Percentiles rank a stretch among this genome's conserved stretches.
phyloP scores from a whole-genome alignment of 441 rosid genomes.

The Eutrema salsugineum region DNA sequence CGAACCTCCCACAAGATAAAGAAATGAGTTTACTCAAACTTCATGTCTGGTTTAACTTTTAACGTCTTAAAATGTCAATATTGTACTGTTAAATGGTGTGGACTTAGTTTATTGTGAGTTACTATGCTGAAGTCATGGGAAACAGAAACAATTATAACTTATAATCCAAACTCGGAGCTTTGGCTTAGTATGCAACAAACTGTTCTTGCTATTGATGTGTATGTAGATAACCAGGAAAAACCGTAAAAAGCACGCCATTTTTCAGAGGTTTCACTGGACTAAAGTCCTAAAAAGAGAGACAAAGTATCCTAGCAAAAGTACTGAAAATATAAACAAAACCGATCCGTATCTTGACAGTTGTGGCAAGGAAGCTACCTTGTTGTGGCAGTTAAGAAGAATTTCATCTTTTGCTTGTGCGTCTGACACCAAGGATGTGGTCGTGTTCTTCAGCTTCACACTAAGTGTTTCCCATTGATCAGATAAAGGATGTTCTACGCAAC shows the following conservation, averaged over 20 bases:
- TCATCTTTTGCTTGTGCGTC: conserved; percentile 40
- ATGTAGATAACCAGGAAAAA: not conserved
- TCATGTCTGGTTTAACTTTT: not conserved
- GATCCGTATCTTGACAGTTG: conserved; percentile 46
- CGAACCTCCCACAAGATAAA: not conserved
- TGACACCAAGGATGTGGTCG: conserved; percentile 38
- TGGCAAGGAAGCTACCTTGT: conserved; percentile 86
- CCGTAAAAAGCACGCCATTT: not conserved
- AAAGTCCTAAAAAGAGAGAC: conserved; percentile 36
- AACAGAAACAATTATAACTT: not conserved
- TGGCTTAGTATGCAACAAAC: conserved; percentile 2
- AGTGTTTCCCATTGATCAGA: conserved; percentile 48
- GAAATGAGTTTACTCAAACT: not conserved
- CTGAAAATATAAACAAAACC: conserved; percentile 39
- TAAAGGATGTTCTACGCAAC: conserved; percentile 26
- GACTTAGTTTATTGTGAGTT: not conserved
- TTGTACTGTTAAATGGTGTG: not conserved
- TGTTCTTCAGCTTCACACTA: conserved; percentile 40
- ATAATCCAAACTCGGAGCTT: not conserved
- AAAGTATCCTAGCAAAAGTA: conserved; percentile 52
- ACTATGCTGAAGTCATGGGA: not conserved
- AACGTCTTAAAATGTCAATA: not conserved
- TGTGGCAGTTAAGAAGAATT: conserved; percentile 33
- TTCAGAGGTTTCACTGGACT: conserved; percentile 29
- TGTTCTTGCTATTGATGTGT: not conserved